phyloP scores from a whole-genome alignment of 768 basidiomycete species.

The Panaeolus cyanescens region DNA sequence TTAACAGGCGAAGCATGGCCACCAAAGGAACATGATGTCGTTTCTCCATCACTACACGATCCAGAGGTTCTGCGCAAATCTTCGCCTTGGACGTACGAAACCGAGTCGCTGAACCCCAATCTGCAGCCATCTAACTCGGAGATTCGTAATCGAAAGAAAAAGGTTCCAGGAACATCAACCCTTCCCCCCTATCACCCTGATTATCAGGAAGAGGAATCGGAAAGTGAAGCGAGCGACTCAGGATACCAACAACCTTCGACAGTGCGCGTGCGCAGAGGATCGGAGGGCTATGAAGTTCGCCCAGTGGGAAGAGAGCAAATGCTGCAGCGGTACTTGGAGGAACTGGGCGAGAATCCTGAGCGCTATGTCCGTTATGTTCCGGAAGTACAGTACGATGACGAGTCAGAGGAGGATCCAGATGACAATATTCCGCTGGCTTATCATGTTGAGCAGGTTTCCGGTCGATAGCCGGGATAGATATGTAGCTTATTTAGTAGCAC shows the following conservation, averaged over 20 bases:
- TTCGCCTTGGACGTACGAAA: constrained; percentile 88
- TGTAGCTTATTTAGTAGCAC: too few relatives aligned
- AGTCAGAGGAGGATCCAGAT: constrained; percentile 40
- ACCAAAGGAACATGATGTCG: constrained; percentile 62
- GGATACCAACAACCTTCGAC: constrained; percentile 10
- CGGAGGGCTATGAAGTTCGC: constrained; percentile 81
- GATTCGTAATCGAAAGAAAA: constrained; percentile 24
- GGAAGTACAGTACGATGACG: constrained; percentile 44
- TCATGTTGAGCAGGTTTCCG: not conserved
- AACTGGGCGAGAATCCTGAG: constrained; percentile 54
- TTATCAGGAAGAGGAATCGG: constrained; percentile 44
- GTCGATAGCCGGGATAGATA: too few relatives aligned
- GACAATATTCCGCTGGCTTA: constrained; percentile 23
- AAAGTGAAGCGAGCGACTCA: constrained; percentile 25
- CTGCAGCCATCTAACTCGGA: constrained; percentile 64
- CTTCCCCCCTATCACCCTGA: constrained; percentile 82
- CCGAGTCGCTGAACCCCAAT: constrained; percentile 72
- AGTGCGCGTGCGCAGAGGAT: constrained; percentile 61
- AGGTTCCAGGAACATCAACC: constrained; percentile 39
- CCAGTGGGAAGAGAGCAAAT: constrained; percentile 64
- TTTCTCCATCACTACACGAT: constrained; percentile 29
- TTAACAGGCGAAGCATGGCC: constrained; percentile 60
- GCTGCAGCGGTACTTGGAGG: constrained; percentile 56
- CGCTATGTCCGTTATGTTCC: constrained; percentile 73
- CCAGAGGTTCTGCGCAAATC: constrained; percentile 50